Evolutionary conservation across 495 filamentous ascomycete genomes (phyloP), one percentile per base, ranked within the genome.

Genomic region (Xylaria venustula): DNA sequence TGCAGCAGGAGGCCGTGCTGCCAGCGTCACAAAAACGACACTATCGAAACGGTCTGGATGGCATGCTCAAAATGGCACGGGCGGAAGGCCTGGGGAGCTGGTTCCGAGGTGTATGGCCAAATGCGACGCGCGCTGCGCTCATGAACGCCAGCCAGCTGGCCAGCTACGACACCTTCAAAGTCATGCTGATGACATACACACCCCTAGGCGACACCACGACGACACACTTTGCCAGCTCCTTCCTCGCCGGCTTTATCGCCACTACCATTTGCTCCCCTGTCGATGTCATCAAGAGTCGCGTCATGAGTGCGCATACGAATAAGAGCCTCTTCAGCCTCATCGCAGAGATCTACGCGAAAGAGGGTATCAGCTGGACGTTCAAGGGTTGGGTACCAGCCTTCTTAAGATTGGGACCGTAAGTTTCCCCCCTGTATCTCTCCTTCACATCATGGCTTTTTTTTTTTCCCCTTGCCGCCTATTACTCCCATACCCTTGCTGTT

Each of bases 351-450:
- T 87, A 86, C 62, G 84, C 81, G 63, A 82, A 85, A 54, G 93
- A 98, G 72, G 93, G 93, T 26, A 72, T 90, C 46, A 72, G 78
- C 60, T 98, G 94, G 94, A 90, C 92, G 83, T 98, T 97, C 75
- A 88, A 88, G 69, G 94, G 94, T n/a, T 98, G 94, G 94, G 88
- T 96, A 45, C 94, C 94, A 9, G 94, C 91, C 67, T 98, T 98
- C 72, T 86, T 97, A 58, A 82, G 94, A n/a, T 69, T 98, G 58
- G 95, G 85, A 60, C 85, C 82, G 79, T 82, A 72, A 71, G 79
- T 78, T 60, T 17, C 11, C 32, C 47, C 30, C 58, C 46, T 55
- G 2, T 41, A 32, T 22, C 48, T 44, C 28, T 17, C 9, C 36
- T 20, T 7, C 15, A n/a, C 23, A 11, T 11, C 30, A 34, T 5